These are phyloP conservation scores for Xylariaceae sp. DNA, from an alignment of 2,329 filamentous ascomycete species.

Conservation along the genomic window DNA sequence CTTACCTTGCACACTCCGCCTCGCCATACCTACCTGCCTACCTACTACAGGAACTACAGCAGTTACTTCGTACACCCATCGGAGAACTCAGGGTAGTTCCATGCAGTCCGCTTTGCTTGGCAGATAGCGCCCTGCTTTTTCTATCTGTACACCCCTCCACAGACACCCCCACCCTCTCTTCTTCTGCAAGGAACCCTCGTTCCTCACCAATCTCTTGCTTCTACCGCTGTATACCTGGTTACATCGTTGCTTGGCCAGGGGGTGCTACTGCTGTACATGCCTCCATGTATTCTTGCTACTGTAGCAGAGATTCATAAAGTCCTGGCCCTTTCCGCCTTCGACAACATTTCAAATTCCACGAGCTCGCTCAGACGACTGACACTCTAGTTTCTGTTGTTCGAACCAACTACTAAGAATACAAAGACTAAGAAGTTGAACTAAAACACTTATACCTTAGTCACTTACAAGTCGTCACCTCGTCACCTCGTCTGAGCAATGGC, in stretches of 20 bases:
- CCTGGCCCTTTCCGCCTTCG: slow-evolving; percentile 8
- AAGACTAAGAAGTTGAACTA: slow-evolving; percentile 9
- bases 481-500: slow-evolving; percentile 16
- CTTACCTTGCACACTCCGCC: slow-evolving; percentile 5
- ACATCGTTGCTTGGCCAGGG: background rate
- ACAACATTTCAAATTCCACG: slow-evolving; percentile 7
- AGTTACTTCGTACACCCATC: too few species aligned
- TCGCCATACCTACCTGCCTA: slow-evolving; percentile 9
- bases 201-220: too few species aligned
- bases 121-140: slow-evolving; percentile 1
- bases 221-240: background rate
- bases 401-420: slow-evolving; percentile 1
- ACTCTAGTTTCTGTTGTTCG: slow-evolving; percentile 12
- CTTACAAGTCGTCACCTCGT: slow-evolving; percentile 6
- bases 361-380: slow-evolving; percentile 7
- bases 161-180: background rate
- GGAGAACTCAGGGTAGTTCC: slow-evolving; percentile 15
- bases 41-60: too few species aligned
- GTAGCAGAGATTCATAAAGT: slow-evolving; percentile 2
- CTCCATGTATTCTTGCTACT: background rate
- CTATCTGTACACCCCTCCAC: background rate
- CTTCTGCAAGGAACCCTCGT: background rate
- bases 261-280: background rate
- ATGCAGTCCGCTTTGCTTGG: slow-evolving; percentile 12
- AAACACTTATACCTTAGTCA: too few species aligned